A percentile compares a stretch with the other conserved stretches of the same genome.
These are phyloP conservation scores for Colletotrichum chrysophilum DNA, from an alignment of 2,329 filamentous ascomycete species.

Conservation along the genomic window DNA sequence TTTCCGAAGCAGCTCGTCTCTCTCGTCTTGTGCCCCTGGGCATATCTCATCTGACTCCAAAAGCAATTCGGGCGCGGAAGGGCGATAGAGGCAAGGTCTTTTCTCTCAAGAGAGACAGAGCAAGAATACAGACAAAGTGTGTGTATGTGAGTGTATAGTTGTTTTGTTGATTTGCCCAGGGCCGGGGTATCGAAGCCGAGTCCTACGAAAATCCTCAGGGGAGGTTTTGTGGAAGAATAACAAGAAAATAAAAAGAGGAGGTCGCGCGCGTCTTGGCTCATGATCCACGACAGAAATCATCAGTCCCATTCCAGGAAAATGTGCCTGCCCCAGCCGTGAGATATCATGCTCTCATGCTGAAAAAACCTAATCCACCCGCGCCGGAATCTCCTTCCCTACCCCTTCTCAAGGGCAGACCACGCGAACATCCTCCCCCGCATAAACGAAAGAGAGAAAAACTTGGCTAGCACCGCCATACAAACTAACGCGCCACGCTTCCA, in stretches of 20 bases:
- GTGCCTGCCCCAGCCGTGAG: slow-evolving; percentile 19
- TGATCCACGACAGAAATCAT: slow-evolving; percentile 12
- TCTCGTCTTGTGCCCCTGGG: slow-evolving; percentile 22
- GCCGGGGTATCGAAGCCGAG: slow-evolving; percentile 18
- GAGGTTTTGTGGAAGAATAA: background rate
- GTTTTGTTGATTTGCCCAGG: slow-evolving; percentile 12
- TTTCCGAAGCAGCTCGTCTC: background rate
- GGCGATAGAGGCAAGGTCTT: background rate
- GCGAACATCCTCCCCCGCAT: background rate
- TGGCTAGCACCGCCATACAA: slow-evolving; percentile 20
- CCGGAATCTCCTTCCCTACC: background rate
- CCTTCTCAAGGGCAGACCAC: background rate
- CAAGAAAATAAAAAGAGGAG: background rate
- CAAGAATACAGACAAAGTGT: slow-evolving; percentile 3
- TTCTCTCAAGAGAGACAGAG: background rate
- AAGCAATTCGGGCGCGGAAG: background rate
- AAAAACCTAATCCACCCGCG: background rate
- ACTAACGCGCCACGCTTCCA: slow-evolving; percentile 23
- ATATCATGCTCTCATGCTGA: slow-evolving; percentile 19
- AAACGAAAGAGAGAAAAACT: slow-evolving; percentile 25
- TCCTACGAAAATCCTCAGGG: slow-evolving; percentile 5
- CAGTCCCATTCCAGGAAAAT: slow-evolving; percentile 15
- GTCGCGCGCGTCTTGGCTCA: background rate
- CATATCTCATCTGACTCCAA: background rate
- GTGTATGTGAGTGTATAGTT: background rate